Conservation (phyloP, 495 filamentous ascomycete species). For the Trichoderma parareesei region DNA sequence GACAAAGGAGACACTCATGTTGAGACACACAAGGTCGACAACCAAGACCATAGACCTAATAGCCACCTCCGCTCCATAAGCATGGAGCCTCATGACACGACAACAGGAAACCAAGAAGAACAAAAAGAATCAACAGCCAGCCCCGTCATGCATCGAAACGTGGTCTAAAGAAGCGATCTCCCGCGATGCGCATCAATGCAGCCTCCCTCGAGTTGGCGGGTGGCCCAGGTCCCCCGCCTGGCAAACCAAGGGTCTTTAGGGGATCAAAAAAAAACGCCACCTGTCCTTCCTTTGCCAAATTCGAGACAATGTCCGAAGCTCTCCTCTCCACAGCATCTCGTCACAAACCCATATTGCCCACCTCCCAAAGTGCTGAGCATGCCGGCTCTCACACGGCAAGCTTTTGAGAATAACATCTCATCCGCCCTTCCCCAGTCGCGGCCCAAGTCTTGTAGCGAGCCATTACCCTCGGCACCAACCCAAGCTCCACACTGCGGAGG, state of each 20-base stretch:
- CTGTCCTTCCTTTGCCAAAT: conserved; percentile 5
- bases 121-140: conserved; percentile 30
- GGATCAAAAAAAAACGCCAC: conserved; percentile 7
- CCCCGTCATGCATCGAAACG: conserved; percentile 39
- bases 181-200: conserved; percentile 13
- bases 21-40: conserved; percentile 6
- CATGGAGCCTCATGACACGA: conserved; percentile 4
- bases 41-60: background rate
- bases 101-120: conserved; percentile 10
- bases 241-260: conserved; percentile 1
- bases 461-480: conserved; percentile 5
- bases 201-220: conserved; percentile 8
- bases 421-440: background rate
- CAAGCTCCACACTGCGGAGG: background rate
- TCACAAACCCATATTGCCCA: background rate
- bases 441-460: conserved; percentile 5
- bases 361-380: background rate
- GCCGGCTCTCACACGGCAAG: background rate
- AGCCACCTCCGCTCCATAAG: background rate
- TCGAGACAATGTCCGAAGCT: conserved; percentile 3
- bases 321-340: background rate
- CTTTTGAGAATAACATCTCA: background rate
- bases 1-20: conserved; percentile 5
- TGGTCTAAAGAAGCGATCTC: conserved; percentile 32
- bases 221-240: background rate